Conservation (phyloP, 108 stramenopile species). For the Skeletonema costatum region DNA sequence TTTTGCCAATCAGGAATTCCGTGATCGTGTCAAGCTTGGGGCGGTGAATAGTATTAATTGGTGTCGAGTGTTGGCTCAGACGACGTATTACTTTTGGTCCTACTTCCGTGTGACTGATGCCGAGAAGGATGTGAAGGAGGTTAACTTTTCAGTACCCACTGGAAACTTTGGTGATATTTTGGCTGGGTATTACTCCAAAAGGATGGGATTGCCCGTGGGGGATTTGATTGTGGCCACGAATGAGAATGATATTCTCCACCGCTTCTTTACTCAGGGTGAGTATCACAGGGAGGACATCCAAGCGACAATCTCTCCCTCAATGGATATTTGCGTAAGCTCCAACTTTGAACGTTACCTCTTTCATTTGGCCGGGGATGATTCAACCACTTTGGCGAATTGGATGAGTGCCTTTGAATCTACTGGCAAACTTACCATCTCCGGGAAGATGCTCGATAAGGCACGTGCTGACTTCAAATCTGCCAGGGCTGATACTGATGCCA, state of each 20-base stretch:
- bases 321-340: conserved; percentile 98
- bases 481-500: conserved; percentile 80
- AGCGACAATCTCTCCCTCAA: conserved; percentile 91
- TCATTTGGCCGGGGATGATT: conserved; percentile 91
- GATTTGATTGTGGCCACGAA: conserved; percentile 96
- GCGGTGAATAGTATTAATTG: conserved; percentile 99
- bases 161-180: conserved; percentile 99
- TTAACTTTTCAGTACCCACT: conserved; percentile 95
- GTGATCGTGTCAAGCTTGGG: conserved; percentile 91
- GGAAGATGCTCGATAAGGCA: conserved; percentile 79
- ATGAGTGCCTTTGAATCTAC: conserved; percentile 94
- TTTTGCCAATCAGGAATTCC: conserved; percentile 89
- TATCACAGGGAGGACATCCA: conserved; percentile 89
- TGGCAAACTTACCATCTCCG: conserved; percentile 85
- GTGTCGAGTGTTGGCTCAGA: conserved; percentile 98
- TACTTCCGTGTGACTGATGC: conserved; percentile 90
- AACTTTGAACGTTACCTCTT: conserved; percentile 99
- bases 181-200: conserved; percentile 97
- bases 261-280: conserved; percentile 95
- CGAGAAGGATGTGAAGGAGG: conserved; percentile 48
- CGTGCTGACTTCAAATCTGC: conserved; percentile 89
- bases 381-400: conserved; percentile 78
- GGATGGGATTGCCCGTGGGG: conserved; percentile 97
- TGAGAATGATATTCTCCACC: conserved; percentile 98
- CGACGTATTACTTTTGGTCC: conserved; percentile 98